Percentiles rank a stretch among this genome's conserved stretches.
These are phyloP conservation scores for Zoysia japonica DNA, from an alignment of 176 grass and related monocot species.

Conservation along the genomic window DNA sequence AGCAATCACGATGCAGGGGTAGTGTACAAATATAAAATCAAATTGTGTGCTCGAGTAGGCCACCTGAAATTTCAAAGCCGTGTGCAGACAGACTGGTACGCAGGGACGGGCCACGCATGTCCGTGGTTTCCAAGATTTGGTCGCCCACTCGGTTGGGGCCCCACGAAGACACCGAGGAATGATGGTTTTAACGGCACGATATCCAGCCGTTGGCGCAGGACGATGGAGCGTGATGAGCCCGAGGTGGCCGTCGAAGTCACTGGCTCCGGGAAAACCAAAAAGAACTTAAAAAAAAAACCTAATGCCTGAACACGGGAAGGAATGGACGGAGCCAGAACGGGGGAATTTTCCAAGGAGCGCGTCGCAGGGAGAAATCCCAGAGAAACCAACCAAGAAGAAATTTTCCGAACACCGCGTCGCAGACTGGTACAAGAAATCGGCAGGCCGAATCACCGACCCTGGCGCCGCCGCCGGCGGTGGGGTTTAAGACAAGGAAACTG, in stretches of 20 bases:
- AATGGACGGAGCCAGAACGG: background rate
- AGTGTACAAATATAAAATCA: background rate
- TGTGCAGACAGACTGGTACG: background rate
- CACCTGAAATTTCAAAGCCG: conserved; percentile 22
- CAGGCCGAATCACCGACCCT: too few species aligned
- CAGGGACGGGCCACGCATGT: background rate
- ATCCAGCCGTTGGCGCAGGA: background rate
- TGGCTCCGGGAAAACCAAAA: too few species aligned
- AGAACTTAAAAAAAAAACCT: background rate
- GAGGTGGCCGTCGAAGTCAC: background rate
- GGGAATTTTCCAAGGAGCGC: background rate
- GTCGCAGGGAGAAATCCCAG: too few species aligned
- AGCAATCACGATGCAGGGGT: background rate
- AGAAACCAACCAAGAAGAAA: too few species aligned
- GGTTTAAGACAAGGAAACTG: too few species aligned
- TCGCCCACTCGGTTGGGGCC: too few species aligned
- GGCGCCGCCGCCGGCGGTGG: too few species aligned
- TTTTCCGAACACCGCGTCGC: too few species aligned
- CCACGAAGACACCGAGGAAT: conserved; percentile 18
- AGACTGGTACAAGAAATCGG: too few species aligned
- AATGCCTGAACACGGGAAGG: background rate
- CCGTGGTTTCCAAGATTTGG: too few species aligned
- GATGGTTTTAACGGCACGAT: background rate
- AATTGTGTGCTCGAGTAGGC: background rate
- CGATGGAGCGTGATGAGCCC: background rate